Evolutionary conservation across 345 rosid species (phyloP).

Genomic region (Moricandia moricandioides): DNA sequence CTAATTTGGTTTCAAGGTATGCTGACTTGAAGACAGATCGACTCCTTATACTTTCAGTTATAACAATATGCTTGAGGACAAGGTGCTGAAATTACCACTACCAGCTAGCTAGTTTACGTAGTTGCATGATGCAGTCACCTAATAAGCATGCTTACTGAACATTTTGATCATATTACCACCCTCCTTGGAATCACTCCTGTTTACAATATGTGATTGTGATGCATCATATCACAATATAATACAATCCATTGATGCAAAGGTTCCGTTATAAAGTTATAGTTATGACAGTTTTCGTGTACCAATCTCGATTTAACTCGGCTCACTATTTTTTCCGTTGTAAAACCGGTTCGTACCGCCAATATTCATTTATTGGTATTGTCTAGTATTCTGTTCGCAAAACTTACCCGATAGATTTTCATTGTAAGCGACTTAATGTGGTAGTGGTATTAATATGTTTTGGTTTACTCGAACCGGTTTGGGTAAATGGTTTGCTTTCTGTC

Average conservation of each 20-base stretch:
- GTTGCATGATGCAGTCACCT: neutral
- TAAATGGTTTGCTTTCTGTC: neutral
- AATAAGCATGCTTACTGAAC: too few species aligned
- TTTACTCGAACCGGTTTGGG: constrained; percentile 13
- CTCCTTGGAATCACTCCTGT: too few species aligned
- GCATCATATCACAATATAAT: neutral
- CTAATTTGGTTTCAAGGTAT: neutral
- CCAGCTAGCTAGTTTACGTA: neutral
- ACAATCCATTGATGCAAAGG: neutral
- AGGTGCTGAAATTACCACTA: neutral
- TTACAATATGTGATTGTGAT: too few species aligned
- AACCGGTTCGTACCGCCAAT: neutral
- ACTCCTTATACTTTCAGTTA: neutral
- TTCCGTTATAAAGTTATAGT: too few species aligned
- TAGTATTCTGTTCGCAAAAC: neutral
- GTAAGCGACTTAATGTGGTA: neutral
- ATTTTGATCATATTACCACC: too few species aligned
- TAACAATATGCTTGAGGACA: neutral
- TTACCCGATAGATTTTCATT: neutral
- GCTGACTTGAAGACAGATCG: neutral
- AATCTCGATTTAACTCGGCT: constrained; percentile 45
- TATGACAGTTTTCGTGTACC: constrained; percentile 69
- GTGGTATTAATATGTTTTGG: neutral
- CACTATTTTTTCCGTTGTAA: neutral
- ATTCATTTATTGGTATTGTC: neutral